A percentile compares a stretch with the other conserved stretches of the same genome.
Evolutionary conservation across 495 filamentous ascomycete genomes (phyloP).

Genomic region (Penicillium paxilli): DNA sequence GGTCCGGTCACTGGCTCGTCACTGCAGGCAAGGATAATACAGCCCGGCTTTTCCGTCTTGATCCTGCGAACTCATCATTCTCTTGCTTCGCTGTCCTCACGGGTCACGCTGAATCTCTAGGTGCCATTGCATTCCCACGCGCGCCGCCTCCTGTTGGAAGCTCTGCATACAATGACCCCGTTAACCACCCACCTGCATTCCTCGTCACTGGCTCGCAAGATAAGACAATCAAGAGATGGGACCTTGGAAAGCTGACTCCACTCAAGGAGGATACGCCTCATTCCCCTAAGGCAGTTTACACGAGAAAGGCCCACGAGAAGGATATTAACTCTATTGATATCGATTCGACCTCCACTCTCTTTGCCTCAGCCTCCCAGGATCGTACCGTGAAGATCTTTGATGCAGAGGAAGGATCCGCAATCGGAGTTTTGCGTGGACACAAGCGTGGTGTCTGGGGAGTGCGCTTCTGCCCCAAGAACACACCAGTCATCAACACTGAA

Average conservation of each 20-base stretch:
- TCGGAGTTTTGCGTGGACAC: slow-evolving; percentile 89
- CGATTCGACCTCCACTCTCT: slow-evolving; percentile 65
- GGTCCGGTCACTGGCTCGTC: slow-evolving; percentile 95
- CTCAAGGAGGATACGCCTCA: slow-evolving; percentile 40
- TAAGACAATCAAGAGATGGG: slow-evolving; percentile 90
- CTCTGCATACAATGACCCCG: slow-evolving; percentile 61
- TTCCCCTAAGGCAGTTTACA: slow-evolving; percentile 63
- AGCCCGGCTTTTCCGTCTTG: slow-evolving; percentile 86
- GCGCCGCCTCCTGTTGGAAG: slow-evolving; percentile 62
- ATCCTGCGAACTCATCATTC: slow-evolving; percentile 72
- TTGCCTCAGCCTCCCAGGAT: slow-evolving; percentile 96
- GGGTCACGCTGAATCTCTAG: slow-evolving; percentile 91
- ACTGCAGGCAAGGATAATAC: slow-evolving; percentile 97
- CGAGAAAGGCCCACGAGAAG: slow-evolving; percentile 94
- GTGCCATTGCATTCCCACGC: slow-evolving; percentile 83
- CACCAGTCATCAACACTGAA: slow-evolving; percentile 69
- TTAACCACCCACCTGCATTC: slow-evolving; percentile 78
- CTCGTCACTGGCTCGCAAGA: slow-evolving; percentile 92
- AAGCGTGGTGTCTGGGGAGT: slow-evolving; percentile 94
- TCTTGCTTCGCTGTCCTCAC: slow-evolving; percentile 77
- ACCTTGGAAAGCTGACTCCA: slow-evolving; percentile 54
- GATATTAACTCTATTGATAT: slow-evolving; percentile 96
- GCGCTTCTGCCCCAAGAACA: slow-evolving; percentile 77
- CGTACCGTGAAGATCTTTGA: slow-evolving; percentile 97
- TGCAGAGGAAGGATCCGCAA: slow-evolving; percentile 78